Evolutionary conservation across 331 rosid genomes (phyloP), one percentile per base, ranked within the genome.

Genomic region (Malus hybrid): DNA sequence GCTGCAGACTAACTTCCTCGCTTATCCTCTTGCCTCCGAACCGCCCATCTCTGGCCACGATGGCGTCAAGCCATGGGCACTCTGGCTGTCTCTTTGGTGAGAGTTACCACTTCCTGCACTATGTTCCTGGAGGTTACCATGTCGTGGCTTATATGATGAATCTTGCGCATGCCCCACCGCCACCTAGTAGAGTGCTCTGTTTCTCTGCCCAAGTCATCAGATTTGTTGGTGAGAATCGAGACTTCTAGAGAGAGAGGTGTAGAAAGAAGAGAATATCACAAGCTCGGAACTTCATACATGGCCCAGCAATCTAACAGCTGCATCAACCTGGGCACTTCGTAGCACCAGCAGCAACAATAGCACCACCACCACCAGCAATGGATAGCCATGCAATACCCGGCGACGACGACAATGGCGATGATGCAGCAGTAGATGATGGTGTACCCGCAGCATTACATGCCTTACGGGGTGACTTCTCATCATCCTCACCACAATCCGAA

Each of bases 331-430:
- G 86, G 19, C 9, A 39, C 33, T 3, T 73, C 27, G 36, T 77
- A 64, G 68, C 80, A 69, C 28, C 68, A 28, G 11, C 80, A 63
- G 46, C 68, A 27, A 4, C 76, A 44, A 28, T 76, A 31, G 12
- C 76, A 56, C 12, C 80, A 66, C 36, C 89, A 77, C 22, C 85
- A 81, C 70, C 91, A 83, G 65, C 87, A 83, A 81, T 92, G 97
- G 99, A 90, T 90, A 97, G 82, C 96, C 71, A 92, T 92, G 99
- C 97, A 94, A 82, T 92, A 92, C 52, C 97, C 99, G 0, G 97
- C 97, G 22, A 86, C 96, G 4, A 97, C 99, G 59, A 24, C 24
- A 24, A 94, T 94, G 99, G 99, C 96, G 50, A 86, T 91, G 97
- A 92, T 92, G 97, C 97, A 92, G 79, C 97, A 92, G 61, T 95